Evolutionary conservation across 148 eudicot genomes (phyloP), one percentile per base, ranked within the genome.

Genomic region (Beta vulgaris): DNA sequence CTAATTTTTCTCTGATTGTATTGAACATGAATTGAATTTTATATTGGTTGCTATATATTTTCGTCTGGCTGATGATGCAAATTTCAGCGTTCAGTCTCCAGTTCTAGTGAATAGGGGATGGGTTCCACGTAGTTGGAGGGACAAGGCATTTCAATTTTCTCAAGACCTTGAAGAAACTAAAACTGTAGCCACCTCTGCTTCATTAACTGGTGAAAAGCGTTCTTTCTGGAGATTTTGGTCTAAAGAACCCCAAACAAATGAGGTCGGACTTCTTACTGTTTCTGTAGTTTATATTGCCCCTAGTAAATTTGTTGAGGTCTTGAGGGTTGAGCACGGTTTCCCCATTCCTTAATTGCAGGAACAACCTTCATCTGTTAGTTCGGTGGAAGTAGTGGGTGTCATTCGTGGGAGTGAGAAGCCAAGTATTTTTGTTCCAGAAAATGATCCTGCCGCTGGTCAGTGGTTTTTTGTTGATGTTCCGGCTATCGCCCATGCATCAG

Each of bases 391-490:
- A 77, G 79, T 87, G 21, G 97, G 98, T 66, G 97, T 95, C 43
- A 71, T 90, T 81, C 96, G 98, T 76, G 96, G 92, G 59, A 90
- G 97, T 79, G 98, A 95, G 86, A 95, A 89, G 74, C 98, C 97
- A 14, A 95, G 92, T 83, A 90, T 90, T 70, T 95, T 92, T 85
- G 97, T 92, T 68, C 98, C 98, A 59, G 89, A 85, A 60, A 95
- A 95, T 79, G 97, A 90, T 80, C 93, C 97, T 9, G 71, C 75
- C 72, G 84, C 91, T 34, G 79, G 73, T 44, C 96, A 95, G 68
- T 95, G 97, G 98, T 95, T 95, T 82, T 90, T 85, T 86, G 93
- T 95, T 81, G 98, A 95, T 82, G 93, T 95, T 77, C 91, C 96
- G 67, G 93, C 90, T 71, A 85, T 92, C 69, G 88, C 92, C 55